These are phyloP conservation scores for Lactifluus pinguis DNA, from an alignment of 768 basidiomycete genomes.

Conservation along the genomic window DNA sequence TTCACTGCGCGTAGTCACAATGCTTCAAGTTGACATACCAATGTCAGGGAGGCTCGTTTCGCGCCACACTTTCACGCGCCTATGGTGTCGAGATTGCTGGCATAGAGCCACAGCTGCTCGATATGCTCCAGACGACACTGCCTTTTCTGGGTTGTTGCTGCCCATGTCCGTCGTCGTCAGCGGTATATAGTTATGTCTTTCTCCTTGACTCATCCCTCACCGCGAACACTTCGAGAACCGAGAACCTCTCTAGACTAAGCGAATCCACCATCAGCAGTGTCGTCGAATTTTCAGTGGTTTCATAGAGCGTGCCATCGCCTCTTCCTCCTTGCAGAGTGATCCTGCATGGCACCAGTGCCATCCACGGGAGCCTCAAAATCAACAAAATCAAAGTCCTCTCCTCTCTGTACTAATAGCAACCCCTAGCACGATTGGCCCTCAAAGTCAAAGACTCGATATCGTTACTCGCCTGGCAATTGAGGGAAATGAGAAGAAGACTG, in stretches of 20 bases:
- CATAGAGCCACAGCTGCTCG: conserved; percentile 49
- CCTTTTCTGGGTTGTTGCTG: conserved; percentile 40
- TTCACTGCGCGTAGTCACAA: no score
- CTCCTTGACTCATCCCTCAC: conserved; percentile 41
- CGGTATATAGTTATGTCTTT: background rate
- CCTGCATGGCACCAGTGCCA: conserved; percentile 17
- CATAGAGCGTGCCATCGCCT: conserved; percentile 37
- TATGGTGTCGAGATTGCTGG: conserved; percentile 53
- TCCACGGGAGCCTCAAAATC: conserved; percentile 6
- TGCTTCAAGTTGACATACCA: conserved; percentile 40
- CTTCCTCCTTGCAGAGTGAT: conserved; percentile 23
- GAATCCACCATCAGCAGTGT: conserved; percentile 48
- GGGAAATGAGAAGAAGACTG: conserved; percentile 59
- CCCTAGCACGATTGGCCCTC: conserved; percentile 22
- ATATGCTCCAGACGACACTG: conserved; percentile 45
- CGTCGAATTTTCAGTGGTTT: conserved; percentile 52
- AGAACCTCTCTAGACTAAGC: conserved; percentile 50
- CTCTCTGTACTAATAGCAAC: conserved; percentile 18
- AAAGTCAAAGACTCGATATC: conserved; percentile 44
- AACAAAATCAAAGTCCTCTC: conserved; percentile 24
- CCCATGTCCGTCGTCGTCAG: no score
- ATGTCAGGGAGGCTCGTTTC: conserved; percentile 66
- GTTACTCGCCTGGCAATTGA: conserved; percentile 69
- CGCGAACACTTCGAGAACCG: conserved; percentile 38
- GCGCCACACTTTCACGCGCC: conserved; percentile 49